These are phyloP conservation scores for Coleophoma crateriformis DNA, from an alignment of 2,329 filamentous ascomycete genomes.

Conservation along the genomic window DNA sequence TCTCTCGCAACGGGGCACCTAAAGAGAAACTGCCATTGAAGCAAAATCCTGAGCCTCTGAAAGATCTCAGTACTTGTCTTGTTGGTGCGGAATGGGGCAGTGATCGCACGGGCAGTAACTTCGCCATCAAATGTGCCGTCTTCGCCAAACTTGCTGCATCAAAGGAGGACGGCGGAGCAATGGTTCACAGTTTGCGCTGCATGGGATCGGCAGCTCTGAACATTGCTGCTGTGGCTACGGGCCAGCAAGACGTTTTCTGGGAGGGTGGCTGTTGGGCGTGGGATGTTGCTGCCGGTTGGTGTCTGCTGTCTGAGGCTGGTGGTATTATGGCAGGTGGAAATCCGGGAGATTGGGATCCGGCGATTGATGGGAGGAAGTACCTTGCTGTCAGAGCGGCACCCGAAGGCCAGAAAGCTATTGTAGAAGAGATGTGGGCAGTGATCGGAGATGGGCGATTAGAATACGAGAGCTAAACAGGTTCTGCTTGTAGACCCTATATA, in stretches of 20 bases:
- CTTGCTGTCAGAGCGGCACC: conserved; percentile 57
- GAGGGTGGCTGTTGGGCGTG: conserved; percentile 81
- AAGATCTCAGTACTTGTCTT: conserved; percentile 55
- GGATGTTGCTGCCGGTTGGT: conserved; percentile 81
- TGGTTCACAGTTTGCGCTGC: conserved; percentile 71
- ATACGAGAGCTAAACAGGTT: conserved; percentile 26
- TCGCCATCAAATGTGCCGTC: conserved; percentile 60
- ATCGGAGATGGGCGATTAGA: conserved; percentile 49
- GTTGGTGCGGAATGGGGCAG: conserved; percentile 71
- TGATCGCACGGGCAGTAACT: conserved; percentile 64
- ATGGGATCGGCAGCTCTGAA: conserved; percentile 72
- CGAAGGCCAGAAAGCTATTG: conserved; percentile 52
- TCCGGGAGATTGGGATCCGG: conserved; percentile 63
- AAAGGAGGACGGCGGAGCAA: conserved; percentile 60
- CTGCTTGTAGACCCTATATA: too few relatives aligned
- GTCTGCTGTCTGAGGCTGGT: conserved; percentile 68
- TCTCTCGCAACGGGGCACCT: conserved; percentile 34
- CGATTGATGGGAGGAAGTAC: conserved; percentile 54
- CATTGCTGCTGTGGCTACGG: conserved; percentile 65
- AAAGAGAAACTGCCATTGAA: conserved; percentile 38
- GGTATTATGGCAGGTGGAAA: conserved; percentile 69
- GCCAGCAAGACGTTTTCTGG: conserved; percentile 71
- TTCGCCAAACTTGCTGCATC: conserved; percentile 56
- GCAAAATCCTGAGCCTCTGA: conserved; percentile 47
- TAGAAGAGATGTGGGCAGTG: conserved; percentile 59